phyloP scores from a whole-genome alignment of 169 alveolate genomes.

The Ichthyophthirius multifiliis region DNA sequence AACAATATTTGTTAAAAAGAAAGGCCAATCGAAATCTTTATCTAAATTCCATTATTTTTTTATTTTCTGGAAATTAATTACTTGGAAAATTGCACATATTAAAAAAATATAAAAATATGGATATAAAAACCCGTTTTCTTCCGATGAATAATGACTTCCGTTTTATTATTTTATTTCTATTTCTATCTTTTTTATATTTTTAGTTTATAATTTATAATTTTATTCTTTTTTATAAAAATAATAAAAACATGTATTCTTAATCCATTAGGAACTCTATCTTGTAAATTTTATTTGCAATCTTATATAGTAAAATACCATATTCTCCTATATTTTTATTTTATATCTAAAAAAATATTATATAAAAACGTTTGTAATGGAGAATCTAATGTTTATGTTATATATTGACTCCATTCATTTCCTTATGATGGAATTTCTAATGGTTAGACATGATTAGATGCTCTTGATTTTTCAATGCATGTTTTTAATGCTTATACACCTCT shows the following conservation, averaged over 20 bases:
- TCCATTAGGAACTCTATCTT: neutral
- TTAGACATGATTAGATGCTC: neutral
- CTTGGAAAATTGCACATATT: neutral
- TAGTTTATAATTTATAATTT: no score
- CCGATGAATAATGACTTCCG: neutral
- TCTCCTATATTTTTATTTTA: neutral
- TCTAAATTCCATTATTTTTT: neutral
- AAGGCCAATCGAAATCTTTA: conserved; percentile 12
- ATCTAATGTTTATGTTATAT: neutral
- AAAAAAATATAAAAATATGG: neutral
- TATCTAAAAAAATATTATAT: neutral
- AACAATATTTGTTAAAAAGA: neutral
- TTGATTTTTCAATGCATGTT: neutral
- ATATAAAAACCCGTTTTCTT: conserved; percentile 6
- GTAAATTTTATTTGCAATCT: neutral
- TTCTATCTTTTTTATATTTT: neutral
- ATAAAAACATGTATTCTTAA: no score
- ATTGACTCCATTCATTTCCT: neutral
- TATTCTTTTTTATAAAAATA: no score
- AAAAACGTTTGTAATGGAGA: neutral
- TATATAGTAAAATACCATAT: neutral
- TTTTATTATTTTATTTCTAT: neutral
- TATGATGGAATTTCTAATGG: neutral
- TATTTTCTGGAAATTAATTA: neutral
- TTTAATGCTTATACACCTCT: neutral